These are phyloP conservation scores for Alloteropsis semialata DNA, from an alignment of 176 grass and related monocot genomes.

Conservation along the genomic window DNA sequence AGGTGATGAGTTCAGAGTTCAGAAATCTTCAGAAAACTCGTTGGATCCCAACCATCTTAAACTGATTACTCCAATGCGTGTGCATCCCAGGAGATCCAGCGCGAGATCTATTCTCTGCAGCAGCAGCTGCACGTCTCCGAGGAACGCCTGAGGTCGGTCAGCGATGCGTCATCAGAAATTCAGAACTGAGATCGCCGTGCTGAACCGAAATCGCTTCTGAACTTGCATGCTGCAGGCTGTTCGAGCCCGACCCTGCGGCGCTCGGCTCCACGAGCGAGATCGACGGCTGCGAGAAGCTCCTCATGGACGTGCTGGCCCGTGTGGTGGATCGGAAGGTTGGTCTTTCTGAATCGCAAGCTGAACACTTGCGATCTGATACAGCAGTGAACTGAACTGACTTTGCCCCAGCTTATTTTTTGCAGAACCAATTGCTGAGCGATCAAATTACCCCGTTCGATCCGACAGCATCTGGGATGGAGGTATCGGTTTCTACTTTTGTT, in stretches of 20 bases:
- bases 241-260: conserved; percentile 42
- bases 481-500: neutral
- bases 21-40: neutral
- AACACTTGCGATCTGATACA: neutral
- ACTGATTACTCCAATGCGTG: neutral
- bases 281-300: conserved; percentile 50
- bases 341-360: neutral
- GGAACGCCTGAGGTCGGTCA: conserved; percentile 49
- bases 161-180: neutral
- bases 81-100: conserved; percentile 48
- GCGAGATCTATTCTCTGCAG: conserved; percentile 46
- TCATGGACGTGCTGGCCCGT: conserved; percentile 41
- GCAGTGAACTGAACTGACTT: neutral
- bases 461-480: conserved; percentile 8
- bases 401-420: neutral
- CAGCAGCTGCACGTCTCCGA: conserved; percentile 52
- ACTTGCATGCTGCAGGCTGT: neutral
- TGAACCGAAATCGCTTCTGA: neutral
- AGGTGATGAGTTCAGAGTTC: conserved; percentile 19
- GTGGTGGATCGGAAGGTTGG: conserved; percentile 50
- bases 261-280: conserved; percentile 36
- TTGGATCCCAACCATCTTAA: neutral
- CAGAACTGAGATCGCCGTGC: neutral
- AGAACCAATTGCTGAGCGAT: conserved; percentile 33
- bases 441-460: conserved; percentile 32